Base-by-base conservation (phyloP, 805 yeast genomes). In the Wickerhamiella musiphila region DNA sequence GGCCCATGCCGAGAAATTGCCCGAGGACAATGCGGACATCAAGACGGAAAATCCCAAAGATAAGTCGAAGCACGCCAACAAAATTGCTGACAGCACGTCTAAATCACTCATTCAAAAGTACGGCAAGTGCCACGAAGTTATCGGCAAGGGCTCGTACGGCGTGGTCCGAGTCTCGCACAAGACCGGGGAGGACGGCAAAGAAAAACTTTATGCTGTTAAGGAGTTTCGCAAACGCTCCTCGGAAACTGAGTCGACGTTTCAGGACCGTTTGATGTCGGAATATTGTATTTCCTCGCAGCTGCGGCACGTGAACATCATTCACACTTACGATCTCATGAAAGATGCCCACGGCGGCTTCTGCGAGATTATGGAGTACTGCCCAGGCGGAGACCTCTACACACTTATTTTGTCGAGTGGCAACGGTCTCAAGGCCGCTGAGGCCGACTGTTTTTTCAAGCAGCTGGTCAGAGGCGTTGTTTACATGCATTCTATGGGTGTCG, bases 291-390 rank as follows among this genome's bases (percentile, higher is more conserved):
- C 93, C 1, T 73, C 73, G 24, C 75, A 79, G 19, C 61, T 77
- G 49, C 76, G 71, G 41, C 90, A 65, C 59, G 70, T 66, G 49
- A 82, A 81, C 53, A 71, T 79, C 41, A 81, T 68, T 45, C 74
- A 72, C 51, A 79, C 78, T 6, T 69, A 70, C 44, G 94, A 78
- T 54, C 63, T 84, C 31, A 69, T 84, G 79, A 69, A 71, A 42
- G 75, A 79, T 57, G 58, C 75, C 42, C 55, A 70, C 47, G 68
- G 82, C 52, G 65, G 77, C 41, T 74, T 74, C 58, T 70, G 78
- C 33, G 93, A 86, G 54, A 82, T 90, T 33, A 83, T 90, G 95
- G 98, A 90, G 56, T 86, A 74, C 52, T 79, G 93, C 45, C 81
- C 93, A 6, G 83, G 83, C 39, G 92, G 92, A 36, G 92, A 78